Evolutionary conservation across 2,329 filamentous ascomycete genomes (phyloP).

Genomic region (Bipolaris bicolor): DNA sequence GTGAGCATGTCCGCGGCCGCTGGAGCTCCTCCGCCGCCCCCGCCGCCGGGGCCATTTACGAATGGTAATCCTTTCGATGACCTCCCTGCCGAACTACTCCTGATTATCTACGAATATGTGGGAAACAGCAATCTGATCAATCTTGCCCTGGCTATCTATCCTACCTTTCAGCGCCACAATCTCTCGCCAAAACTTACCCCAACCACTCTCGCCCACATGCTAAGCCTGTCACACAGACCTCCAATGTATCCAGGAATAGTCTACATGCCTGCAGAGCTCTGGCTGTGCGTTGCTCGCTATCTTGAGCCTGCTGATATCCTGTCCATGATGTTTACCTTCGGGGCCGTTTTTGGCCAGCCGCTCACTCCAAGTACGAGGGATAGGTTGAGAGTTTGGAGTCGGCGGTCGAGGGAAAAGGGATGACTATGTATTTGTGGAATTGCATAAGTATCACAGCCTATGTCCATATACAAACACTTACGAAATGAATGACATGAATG

Average conservation of each 20-base stretch:
- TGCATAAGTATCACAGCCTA: background rate
- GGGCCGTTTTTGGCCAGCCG: conserved; percentile 23
- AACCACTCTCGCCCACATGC: conserved; percentile 34
- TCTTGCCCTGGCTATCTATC: conserved; percentile 56
- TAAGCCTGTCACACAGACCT: conserved; percentile 6
- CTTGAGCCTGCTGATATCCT: conserved; percentile 48
- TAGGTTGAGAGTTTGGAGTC: conserved; percentile 25
- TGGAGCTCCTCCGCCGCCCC: conserved; percentile 27
- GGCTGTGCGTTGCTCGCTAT: conserved; percentile 48
- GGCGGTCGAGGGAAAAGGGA: conserved; percentile 14
- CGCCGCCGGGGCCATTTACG: conserved; percentile 15
- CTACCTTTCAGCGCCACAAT: conserved; percentile 49
- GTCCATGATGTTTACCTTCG: conserved; percentile 45
- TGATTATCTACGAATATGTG: conserved; percentile 53
- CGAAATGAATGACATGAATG: background rate
- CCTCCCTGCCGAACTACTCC: conserved; percentile 56
- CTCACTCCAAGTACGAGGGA: conserved; percentile 20
- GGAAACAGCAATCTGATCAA: conserved; percentile 51
- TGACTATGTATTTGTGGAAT: background rate
- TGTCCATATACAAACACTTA: background rate
- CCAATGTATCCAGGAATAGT: conserved; percentile 3
- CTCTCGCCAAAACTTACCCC: conserved; percentile 39
- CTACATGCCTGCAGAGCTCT: conserved; percentile 51
- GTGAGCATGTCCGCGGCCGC: conserved; percentile 32
- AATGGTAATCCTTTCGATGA: conserved; percentile 38